A percentile compares a stretch with the other conserved stretches of the same genome.
phyloP scores from a whole-genome alignment of 306 rosid genomes.

The Ormosia emarginata region DNA sequence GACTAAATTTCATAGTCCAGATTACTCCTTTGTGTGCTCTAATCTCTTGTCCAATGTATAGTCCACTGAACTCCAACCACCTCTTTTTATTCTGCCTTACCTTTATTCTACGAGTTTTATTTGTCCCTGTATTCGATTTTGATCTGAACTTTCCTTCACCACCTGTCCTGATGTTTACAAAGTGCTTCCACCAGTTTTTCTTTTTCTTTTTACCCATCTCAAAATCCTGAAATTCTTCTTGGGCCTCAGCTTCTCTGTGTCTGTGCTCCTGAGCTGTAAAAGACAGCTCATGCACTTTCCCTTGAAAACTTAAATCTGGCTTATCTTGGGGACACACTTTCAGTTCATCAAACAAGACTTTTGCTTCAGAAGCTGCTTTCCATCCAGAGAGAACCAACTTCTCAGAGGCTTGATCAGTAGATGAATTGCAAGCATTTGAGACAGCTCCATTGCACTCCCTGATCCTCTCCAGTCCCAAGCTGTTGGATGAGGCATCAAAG shows the following conservation, averaged over 20 bases:
- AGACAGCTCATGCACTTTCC: slow-evolving; percentile 2
- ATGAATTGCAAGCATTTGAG: slow-evolving; percentile 22
- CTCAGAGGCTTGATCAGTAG: neutral
- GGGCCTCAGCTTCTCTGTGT: slow-evolving; percentile 19
- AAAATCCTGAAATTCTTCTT: slow-evolving; percentile 28
- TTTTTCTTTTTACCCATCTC: slow-evolving; percentile 31
- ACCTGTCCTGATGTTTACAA: slow-evolving; percentile 26
- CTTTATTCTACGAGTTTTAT: slow-evolving; percentile 31
- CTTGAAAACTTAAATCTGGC: neutral
- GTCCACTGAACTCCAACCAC: slow-evolving; percentile 53
- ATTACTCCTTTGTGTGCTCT: slow-evolving; percentile 62
- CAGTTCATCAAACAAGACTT: slow-evolving; percentile 20
- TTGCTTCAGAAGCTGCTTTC: slow-evolving; percentile 15
- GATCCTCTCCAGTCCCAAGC: slow-evolving; percentile 38
- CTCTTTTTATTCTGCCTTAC: slow-evolving; percentile 48
- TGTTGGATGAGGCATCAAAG: slow-evolving; percentile 6
- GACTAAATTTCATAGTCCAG: slow-evolving; percentile 79
- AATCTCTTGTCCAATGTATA: slow-evolving; percentile 54
- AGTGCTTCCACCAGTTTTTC: slow-evolving; percentile 48
- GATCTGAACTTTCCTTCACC: slow-evolving; percentile 19
- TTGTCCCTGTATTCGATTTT: slow-evolving; percentile 15
- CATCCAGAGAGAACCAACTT: neutral
- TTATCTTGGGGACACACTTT: slow-evolving; percentile 1
- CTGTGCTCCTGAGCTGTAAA: slow-evolving; percentile 4
- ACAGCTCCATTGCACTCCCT: slow-evolving; percentile 44